Conservation (phyloP, 78 protist species). For the Capsaspora owczarzaki region DNA sequence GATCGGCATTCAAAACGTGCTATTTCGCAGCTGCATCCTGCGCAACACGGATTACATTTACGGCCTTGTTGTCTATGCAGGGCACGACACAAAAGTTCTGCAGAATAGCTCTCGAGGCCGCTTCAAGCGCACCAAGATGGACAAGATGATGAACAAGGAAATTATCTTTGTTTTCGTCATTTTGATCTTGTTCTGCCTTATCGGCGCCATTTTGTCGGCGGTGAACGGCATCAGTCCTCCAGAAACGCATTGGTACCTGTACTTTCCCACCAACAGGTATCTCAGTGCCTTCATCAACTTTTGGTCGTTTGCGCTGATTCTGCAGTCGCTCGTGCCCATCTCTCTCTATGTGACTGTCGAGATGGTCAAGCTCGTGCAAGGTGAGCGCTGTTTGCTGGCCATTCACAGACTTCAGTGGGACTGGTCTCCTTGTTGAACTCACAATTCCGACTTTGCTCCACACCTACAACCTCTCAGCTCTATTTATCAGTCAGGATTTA, state of each 20-base stretch:
- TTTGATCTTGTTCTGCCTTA: background rate
- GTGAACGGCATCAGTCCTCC: constrained; percentile 1
- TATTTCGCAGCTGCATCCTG: constrained; percentile 55
- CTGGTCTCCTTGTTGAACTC: background rate
- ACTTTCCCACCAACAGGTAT: too few relatives aligned
- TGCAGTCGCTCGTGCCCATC: constrained; percentile 19
- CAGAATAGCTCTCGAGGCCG: constrained; percentile 22
- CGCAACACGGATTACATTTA: constrained; percentile 70
- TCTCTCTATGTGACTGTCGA: constrained; percentile 86
- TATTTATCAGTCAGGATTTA: constrained; percentile 43
- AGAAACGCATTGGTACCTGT: too few relatives aligned
- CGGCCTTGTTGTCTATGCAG: constrained; percentile 75
- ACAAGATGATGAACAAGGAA: background rate
- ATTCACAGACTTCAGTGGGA: background rate
- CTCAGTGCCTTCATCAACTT: background rate
- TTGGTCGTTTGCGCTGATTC: background rate
- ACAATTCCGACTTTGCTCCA: too few relatives aligned
- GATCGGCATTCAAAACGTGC: constrained; percentile 11
- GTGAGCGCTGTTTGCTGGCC: background rate
- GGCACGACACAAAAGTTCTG: constrained; percentile 80
- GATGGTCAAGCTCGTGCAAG: constrained; percentile 60
- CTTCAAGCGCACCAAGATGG: constrained; percentile 17
- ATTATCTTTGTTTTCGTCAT: background rate
- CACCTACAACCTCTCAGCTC: too few relatives aligned
- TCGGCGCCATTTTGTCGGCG: constrained; percentile 1